Percentiles rank a stretch among this genome's conserved stretches.
Evolutionary conservation across 352 stramenopile species (phyloP).

Genomic region (Phytopythium helicoides): DNA sequence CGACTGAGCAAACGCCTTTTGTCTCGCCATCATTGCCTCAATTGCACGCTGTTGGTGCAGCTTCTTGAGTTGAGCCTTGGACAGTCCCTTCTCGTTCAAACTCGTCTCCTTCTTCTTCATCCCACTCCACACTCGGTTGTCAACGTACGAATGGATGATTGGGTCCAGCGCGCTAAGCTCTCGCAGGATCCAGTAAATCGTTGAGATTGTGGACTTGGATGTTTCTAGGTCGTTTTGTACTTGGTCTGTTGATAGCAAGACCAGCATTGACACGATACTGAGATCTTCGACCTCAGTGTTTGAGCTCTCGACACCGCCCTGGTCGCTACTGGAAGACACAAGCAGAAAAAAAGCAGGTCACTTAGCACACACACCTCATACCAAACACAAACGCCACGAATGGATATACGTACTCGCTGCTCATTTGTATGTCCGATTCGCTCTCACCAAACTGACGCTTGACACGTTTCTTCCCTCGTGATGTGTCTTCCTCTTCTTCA

Average conservation of each 20-base stretch:
- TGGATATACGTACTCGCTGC: conserved; percentile 45
- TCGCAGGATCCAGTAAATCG: conserved; percentile 81
- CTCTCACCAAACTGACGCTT: conserved; percentile 48
- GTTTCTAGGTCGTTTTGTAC: conserved; percentile 77
- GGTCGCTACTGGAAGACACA: conserved; percentile 34
- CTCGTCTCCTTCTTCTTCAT: conserved; percentile 62
- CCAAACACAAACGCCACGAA: background rate
- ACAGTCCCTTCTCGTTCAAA: conserved; percentile 50
- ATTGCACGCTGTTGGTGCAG: conserved; percentile 81
- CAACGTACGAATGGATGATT: conserved; percentile 46
- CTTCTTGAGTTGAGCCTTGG: conserved; percentile 74
- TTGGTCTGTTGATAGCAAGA: conserved; percentile 59
- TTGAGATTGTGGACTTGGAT: conserved; percentile 73
- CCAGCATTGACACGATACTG: conserved; percentile 63
- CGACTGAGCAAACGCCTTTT: conserved; percentile 75
- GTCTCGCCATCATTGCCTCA: conserved; percentile 77
- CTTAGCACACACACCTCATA: background rate
- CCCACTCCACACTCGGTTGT: conserved; percentile 60
- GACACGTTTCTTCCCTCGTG: conserved; percentile 64
- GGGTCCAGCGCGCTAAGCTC: conserved; percentile 53
- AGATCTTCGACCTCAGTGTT: conserved; percentile 47
- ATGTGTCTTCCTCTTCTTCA: conserved; percentile 52
- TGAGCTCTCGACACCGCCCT: conserved; percentile 27
- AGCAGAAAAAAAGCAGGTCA: conserved; percentile 4
- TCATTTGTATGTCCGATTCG: conserved; percentile 64